These are phyloP conservation scores for Seminavis robusta DNA, from an alignment of 108 stramenopile species.

Conservation along the genomic window DNA sequence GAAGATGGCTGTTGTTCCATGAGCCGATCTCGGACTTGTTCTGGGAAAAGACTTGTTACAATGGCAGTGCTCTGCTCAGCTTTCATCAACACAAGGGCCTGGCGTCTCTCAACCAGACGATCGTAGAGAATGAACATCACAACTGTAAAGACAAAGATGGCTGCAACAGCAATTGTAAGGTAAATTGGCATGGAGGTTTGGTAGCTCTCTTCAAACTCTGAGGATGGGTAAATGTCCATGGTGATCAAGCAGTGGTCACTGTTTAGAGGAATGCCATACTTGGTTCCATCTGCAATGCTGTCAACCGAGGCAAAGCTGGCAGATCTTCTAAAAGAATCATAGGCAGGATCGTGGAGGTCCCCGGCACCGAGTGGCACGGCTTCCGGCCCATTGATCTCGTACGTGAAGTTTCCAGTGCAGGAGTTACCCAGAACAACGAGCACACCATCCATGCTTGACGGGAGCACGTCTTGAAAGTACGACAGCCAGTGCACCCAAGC, in stretches of 20 bases:
- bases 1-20: constrained; percentile 3
- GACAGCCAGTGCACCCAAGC: too few species aligned
- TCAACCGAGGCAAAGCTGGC: too few species aligned
- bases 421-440: too few species aligned
- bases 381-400: constrained; percentile 15
- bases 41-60: constrained; percentile 23
- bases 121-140: constrained; percentile 18
- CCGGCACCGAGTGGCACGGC: constrained; percentile 36
- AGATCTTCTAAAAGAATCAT: too few species aligned
- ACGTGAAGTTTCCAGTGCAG: constrained; percentile 21
- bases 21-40: constrained; percentile 25
- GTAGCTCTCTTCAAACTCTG: background rate
- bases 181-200: background rate
- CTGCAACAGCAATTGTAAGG: constrained; percentile 1
- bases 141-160: constrained; percentile 2
- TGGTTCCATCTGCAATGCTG: too few species aligned
- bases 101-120: constrained; percentile 13
- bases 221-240: background rate
- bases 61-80: constrained; percentile 14
- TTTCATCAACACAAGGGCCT: constrained; percentile 9
- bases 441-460: too few species aligned
- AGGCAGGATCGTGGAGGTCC: constrained; percentile 38
- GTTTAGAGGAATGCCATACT: too few species aligned
- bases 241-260: too few species aligned
- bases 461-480: too few species aligned